Evolutionary conservation across 2,329 filamentous ascomycete species (phyloP), one percentile per base, ranked within the genome.

Genomic region (Chaetomiaceae sp.): DNA sequence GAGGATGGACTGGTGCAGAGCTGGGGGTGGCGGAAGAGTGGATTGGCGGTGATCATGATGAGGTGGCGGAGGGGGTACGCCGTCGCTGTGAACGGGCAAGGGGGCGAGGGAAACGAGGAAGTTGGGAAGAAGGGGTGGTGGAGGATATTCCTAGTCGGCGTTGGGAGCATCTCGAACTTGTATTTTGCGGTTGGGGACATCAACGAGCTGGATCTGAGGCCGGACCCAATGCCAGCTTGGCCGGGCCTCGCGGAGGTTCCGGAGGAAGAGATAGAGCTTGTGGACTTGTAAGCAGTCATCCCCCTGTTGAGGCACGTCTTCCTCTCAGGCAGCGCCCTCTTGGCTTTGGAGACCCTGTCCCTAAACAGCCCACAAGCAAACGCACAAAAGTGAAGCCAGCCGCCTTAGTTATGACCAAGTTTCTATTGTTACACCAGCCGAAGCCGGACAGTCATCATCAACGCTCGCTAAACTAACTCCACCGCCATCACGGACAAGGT

Each of bases 181-280:
- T 55, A 56, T 38, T 6, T 53, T 9, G 47, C 52, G 2, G 49
- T 53, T 22, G 42, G 39, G 10, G 50, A 55, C 34, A 14, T 56
- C 11, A 32, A 34, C 17, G 47, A 50, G 36, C 26, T 53, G 35
- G 52, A 56, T 12, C 37, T 44, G 38, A 38, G 35, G 5, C 11
- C 15, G 12, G 30, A 15, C n/a, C 12, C 17, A 24, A 24, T 30
- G 9, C 4, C 15, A 15, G 9, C 20, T 12, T 14, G 11, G 11
- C n/a, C 5, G 4, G 15, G 42, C 2, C 11, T 38, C 14, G 35
- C 14, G 3, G 19, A 14, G 3, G 18, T 33, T 2, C 4, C n/a
- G 33, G 42, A 34, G 30, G 43, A 40, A n/a, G 37, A 19, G 12
- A 26, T 45, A 15, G 35, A 38, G 10, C 10, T 45, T 18, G 15